These are phyloP conservation scores for Achlya hypogyna DNA, from an alignment of 352 stramenopile species.

Conservation along the genomic window DNA sequence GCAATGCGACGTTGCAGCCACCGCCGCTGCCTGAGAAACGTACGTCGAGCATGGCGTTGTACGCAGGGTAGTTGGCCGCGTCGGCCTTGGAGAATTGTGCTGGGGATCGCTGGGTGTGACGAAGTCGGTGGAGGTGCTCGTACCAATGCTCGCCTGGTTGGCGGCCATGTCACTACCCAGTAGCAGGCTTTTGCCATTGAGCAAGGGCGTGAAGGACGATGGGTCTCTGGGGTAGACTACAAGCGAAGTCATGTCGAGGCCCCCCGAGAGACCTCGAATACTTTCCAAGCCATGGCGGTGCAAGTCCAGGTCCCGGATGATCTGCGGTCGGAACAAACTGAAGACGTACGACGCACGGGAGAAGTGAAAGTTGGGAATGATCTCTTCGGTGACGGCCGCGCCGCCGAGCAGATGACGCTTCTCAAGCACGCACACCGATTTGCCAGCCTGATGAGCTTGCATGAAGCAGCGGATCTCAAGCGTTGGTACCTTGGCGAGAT, in stretches of 20 bases:
- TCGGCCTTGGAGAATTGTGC: constrained; percentile 77
- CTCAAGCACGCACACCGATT: constrained; percentile 83
- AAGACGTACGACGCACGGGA: constrained; percentile 87
- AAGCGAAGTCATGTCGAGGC: background rate
- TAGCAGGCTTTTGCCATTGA: constrained; percentile 67
- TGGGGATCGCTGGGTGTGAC: constrained; percentile 17
- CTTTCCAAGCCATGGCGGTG: constrained; percentile 64
- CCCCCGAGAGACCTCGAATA: constrained; percentile 22
- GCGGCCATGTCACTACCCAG: constrained; percentile 64
- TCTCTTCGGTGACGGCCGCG: constrained; percentile 85
- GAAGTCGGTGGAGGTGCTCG: background rate
- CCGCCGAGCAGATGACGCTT: constrained; percentile 80
- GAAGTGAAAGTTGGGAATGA: constrained; percentile 87
- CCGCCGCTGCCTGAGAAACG: background rate
- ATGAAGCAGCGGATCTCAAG: background rate
- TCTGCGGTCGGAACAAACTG: constrained; percentile 81
- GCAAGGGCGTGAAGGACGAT: constrained; percentile 81
- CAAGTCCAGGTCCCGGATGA: constrained; percentile 83
- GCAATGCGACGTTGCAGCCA: background rate
- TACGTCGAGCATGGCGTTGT: constrained; percentile 75
- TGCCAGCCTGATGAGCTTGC: constrained; percentile 38
- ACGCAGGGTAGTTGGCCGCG: constrained; percentile 69
- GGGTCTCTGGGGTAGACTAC: constrained; percentile 72
- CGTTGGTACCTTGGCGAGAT: constrained; percentile 67
- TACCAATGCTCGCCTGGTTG: constrained; percentile 71